Percentiles rank a stretch among this genome's conserved stretches.
phyloP scores from a whole-genome alignment of 2,329 filamentous ascomycete genomes.

The Verticillium zaregamsianum region DNA sequence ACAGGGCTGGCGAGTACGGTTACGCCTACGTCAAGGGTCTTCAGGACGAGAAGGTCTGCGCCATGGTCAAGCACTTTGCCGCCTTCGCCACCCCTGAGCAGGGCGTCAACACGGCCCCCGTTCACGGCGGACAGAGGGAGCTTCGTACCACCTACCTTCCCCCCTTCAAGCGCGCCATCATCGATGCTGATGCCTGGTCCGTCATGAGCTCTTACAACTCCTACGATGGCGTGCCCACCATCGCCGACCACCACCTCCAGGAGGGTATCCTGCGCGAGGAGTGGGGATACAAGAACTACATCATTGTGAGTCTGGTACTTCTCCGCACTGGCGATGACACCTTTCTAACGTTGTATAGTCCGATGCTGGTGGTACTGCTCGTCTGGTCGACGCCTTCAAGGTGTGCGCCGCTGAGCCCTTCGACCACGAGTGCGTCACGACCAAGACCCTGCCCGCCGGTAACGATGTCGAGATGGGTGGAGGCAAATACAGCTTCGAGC shows the following conservation, averaged over 20 bases:
- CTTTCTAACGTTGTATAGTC: conserved; percentile 13
- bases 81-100: conserved; percentile 67
- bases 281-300: conserved; percentile 70
- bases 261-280: conserved; percentile 66
- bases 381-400: conserved; percentile 59
- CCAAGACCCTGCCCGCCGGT: conserved; percentile 61
- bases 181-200: conserved; percentile 62
- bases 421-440: conserved; percentile 61
- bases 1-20: conserved; percentile 58
- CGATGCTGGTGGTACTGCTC: conserved; percentile 68
- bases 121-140: conserved; percentile 49
- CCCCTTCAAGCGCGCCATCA: conserved; percentile 64
- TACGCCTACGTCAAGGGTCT: conserved; percentile 55
- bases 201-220: conserved; percentile 75
- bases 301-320: conserved; percentile 28
- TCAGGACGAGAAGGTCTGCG: conserved; percentile 60
- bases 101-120: conserved; percentile 63
- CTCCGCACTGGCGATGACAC: too few species aligned
- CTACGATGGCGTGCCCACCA: conserved; percentile 67
- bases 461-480: conserved; percentile 76
- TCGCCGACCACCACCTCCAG: conserved; percentile 61
- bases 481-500: conserved; percentile 65
- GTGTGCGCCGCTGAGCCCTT: conserved; percentile 57
- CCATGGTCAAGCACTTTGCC: conserved; percentile 73
- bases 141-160: conserved; percentile 54